phyloP scores from a whole-genome alignment of 2,329 filamentous ascomycete species.

The Pezicula radicicola region DNA sequence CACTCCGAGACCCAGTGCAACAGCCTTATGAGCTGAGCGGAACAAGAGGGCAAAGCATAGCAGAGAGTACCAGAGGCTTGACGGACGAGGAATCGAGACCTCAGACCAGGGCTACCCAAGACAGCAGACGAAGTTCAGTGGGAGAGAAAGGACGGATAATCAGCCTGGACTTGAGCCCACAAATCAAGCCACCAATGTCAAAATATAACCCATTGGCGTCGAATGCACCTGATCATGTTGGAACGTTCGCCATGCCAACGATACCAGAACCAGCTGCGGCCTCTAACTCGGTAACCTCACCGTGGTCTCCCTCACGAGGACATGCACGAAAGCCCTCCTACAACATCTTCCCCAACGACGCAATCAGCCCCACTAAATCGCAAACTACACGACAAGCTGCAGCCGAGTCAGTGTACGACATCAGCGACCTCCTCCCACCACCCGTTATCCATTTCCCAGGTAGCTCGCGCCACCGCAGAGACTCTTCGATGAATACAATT shows the following conservation, averaged over 20 bases:
- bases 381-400: conserved; percentile 4
- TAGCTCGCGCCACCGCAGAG: conserved; percentile 36
- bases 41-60: neutral
- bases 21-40: neutral
- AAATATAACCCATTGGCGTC: conserved; percentile 3
- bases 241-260: neutral
- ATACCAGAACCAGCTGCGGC: neutral
- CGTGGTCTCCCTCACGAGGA: conserved; percentile 1
- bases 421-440: conserved; percentile 22
- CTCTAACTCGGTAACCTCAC: neutral
- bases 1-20: neutral
- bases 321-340: conserved; percentile 24
- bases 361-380: conserved; percentile 9
- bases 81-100: too few relatives aligned
- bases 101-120: too few relatives aligned
- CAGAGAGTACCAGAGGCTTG: conserved; percentile 10
- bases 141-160: conserved; percentile 19
- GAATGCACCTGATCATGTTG: neutral
- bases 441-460: conserved; percentile 15
- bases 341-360: conserved; percentile 23
- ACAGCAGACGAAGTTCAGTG: conserved; percentile 14
- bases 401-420: conserved; percentile 26
- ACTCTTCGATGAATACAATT: conserved; percentile 48
- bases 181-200: conserved; percentile 9
- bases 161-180: conserved; percentile 19